phyloP scores from a whole-genome alignment of 2,329 filamentous ascomycete genomes.

The Colletotrichum euphorbiae region DNA sequence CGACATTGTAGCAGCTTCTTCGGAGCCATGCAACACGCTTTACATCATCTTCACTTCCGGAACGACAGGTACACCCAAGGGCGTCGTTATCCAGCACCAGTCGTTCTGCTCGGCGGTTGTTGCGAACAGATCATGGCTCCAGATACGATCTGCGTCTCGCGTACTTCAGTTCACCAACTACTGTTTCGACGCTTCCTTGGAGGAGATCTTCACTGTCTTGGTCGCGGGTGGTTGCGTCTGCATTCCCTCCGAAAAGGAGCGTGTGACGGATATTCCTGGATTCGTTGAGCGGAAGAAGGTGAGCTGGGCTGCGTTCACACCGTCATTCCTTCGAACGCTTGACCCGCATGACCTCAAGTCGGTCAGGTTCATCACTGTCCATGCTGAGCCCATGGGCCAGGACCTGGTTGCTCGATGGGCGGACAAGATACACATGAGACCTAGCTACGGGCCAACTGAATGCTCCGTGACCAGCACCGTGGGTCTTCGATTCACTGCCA shows the following conservation, averaged over 20 bases:
- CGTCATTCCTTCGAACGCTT: slow-evolving; percentile 63
- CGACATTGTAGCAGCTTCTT: background rate
- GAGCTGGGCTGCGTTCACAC: slow-evolving; percentile 67
- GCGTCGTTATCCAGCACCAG: slow-evolving; percentile 54
- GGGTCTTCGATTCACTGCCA: slow-evolving; percentile 44
- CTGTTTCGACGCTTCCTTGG: slow-evolving; percentile 64
- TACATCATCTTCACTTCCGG: slow-evolving; percentile 66
- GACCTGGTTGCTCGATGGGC: slow-evolving; percentile 43
- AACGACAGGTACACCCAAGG: slow-evolving; percentile 63
- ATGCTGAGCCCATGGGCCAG: slow-evolving; percentile 44
- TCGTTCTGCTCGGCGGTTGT: slow-evolving; percentile 43
- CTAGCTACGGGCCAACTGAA: slow-evolving; percentile 47
- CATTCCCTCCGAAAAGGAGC: slow-evolving; percentile 52
- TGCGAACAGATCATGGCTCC: slow-evolving; percentile 24
- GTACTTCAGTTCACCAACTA: slow-evolving; percentile 61
- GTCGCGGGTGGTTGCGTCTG: slow-evolving; percentile 58
- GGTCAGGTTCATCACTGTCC: slow-evolving; percentile 51
- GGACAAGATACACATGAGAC: slow-evolving; percentile 40
- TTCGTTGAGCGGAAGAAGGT: slow-evolving; percentile 63
- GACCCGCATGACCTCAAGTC: slow-evolving; percentile 51
- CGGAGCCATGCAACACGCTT: slow-evolving; percentile 1
- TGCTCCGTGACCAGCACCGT: slow-evolving; percentile 44
- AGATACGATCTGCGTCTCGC: background rate
- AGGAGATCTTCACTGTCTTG: slow-evolving; percentile 64
- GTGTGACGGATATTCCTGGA: slow-evolving; percentile 59